Evolutionary conservation across 345 rosid genomes (phyloP), one percentile per base, ranked within the genome.

Genomic region (Citrus sp.): DNA sequence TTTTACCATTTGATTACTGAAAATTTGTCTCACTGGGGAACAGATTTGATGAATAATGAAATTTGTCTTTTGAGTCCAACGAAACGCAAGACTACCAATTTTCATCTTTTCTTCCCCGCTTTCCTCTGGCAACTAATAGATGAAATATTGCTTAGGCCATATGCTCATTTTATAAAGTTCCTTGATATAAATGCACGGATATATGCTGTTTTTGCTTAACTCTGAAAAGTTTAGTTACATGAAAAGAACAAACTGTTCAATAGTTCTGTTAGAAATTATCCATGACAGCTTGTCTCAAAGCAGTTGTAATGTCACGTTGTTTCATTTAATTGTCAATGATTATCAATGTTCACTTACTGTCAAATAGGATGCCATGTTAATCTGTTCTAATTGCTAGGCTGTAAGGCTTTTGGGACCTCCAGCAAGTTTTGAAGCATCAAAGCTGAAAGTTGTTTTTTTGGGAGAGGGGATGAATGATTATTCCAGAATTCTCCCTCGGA

Each of bases 351-450:
- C 28, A 61, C 70, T 75, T 24, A 38, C 30, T 75, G 54, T 25
- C 67, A 19, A 25, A 69, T 51, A 81, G 70, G 72, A 54, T 80
- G 67, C 38, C n/a, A 14, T 30, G 21, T 30, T 75, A 34, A 65
- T 54, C 22, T 76, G 54, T 65, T 76, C 18, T 76, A 18, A 72
- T 77, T 40, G 66, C 63, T 77, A 93, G 98, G 97, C 94, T 67
- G 98, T 85, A 58, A 82, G 93, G 80, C 87, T 92, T 68, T 81
- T 93, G 84, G 93, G 81, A 79, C 95, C 97, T 62, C 89, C 94
- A n/a, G 98, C 93, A 71, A 93, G 84, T 80, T 93, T 95, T 42
- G 92, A 93, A 77, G 90, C 91, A 58, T 92, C 98, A 2, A 95
- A 95, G 89, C 92, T 93, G 62, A 80, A 93, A 82, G 98, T 93